Evolutionary conservation across 1,284 basidiomycete genomes (phyloP), one percentile per base, ranked within the genome.

Genomic region (Exsudoporus floridanus): DNA sequence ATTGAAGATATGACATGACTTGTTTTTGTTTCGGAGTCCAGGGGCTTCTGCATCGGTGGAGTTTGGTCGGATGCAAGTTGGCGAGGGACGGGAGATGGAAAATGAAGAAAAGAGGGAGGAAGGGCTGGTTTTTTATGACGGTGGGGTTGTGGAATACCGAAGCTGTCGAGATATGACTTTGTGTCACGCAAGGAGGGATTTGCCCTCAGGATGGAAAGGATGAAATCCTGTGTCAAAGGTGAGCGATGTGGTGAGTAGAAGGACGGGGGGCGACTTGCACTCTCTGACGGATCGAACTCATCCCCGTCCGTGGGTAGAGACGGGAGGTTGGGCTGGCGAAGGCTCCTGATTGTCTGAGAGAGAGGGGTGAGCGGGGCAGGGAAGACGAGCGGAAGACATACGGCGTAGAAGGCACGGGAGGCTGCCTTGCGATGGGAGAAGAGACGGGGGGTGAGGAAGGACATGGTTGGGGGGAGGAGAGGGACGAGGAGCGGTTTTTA

Each of bases 161-260:
- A 98, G 30, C 86, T 91, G 38, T 87, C 88, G 14, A 98, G 82
- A 71, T 98, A 99, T 1, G 87, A 85, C 54, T 86, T 88, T 36
- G 93, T 90, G 71, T 99, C 97, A 61, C 97, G 81, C 51, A 88
- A 73, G 2, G 96, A 98, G 9, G 97, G 95, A 56, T 93, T 94
- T 34, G 97, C 90, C 59, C 91, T 87, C 49, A 99, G 80, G 63
- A 99, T 91, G 44, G 94, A 96, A 49, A 99, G 76, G 69, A 99
- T 96, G 66, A 99, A 95, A 67, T 98, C 95, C 94, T 99, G 69
- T 31, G 38, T 23, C 1, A 36, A 50, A 18, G 14, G 56, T 55
- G 57, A 53, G 49, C 16, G 39, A 48, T 38, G 36, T 5, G 53
- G 53, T 46, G 33, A 46, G 36, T 19, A 19, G 41, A 23, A 23